These are phyloP conservation scores for Aquilaria yunnanensis DNA, from an alignment of 345 rosid species.

Conservation along the genomic window DNA sequence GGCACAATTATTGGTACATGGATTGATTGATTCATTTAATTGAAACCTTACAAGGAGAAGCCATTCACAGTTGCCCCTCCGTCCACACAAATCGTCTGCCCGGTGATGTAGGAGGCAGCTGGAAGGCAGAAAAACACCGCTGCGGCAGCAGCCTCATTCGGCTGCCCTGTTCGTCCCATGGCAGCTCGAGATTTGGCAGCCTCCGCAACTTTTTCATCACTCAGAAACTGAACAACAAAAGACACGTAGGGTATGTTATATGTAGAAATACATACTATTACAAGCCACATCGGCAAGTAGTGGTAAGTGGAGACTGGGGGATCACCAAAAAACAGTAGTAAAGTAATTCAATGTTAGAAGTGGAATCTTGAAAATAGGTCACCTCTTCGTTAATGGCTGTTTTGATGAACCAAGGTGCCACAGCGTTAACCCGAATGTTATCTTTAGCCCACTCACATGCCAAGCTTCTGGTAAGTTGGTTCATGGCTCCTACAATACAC, in stretches of 20 bases:
- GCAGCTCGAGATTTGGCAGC: slow-evolving; percentile 30
- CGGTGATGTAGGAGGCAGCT: slow-evolving; percentile 32
- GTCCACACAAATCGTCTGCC: slow-evolving; percentile 52
- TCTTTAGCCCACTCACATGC: slow-evolving; percentile 91
- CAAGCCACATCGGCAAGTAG: neutral
- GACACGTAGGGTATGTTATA: too few species aligned
- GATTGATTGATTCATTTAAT: too few species aligned
- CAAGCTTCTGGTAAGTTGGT: slow-evolving; percentile 62
- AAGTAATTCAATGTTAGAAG: too few species aligned
- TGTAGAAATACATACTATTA: too few species aligned
- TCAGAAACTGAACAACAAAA: too few species aligned
- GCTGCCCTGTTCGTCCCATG: slow-evolving; percentile 37
- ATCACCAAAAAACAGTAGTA: slow-evolving; percentile 3
- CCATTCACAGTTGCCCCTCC: slow-evolving; percentile 49
- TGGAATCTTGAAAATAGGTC: too few species aligned
- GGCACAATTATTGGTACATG: too few species aligned
- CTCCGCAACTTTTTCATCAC: slow-evolving; percentile 14
- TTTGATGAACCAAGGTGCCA: slow-evolving; percentile 86
- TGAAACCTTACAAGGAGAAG: slow-evolving; percentile 12
- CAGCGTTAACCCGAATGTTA: slow-evolving; percentile 71
- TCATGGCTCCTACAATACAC: slow-evolving; percentile 53
- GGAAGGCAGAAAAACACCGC: slow-evolving; percentile 44
- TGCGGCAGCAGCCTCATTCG: slow-evolving; percentile 42
- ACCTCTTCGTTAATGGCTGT: slow-evolving; percentile 33
- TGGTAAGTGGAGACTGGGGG: neutral